Percentiles rank a stretch among this genome's conserved stretches.
Evolutionary conservation across 306 rosid genomes (phyloP).

Genomic region (Neltuma alba): DNA sequence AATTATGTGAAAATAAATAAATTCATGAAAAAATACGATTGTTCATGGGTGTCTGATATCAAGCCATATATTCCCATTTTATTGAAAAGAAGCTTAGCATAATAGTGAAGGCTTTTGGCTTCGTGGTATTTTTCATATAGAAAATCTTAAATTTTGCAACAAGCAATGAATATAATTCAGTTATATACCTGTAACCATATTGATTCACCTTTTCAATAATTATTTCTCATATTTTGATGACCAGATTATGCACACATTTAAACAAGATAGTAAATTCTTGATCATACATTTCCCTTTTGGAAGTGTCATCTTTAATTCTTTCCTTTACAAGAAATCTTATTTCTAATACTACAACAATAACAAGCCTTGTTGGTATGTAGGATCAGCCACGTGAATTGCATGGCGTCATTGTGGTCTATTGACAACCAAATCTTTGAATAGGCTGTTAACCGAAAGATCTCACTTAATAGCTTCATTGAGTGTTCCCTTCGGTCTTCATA

Average conservation of each 20-base stretch:
- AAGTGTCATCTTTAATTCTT: neutral
- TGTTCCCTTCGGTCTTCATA: too few species aligned
- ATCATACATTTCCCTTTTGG: neutral
- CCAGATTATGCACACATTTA: neutral
- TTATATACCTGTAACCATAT: neutral
- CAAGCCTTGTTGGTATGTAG: too few species aligned
- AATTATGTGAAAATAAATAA: conserved; percentile 5
- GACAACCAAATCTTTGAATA: too few species aligned
- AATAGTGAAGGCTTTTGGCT: neutral
- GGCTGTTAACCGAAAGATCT: too few species aligned
- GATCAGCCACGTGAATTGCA: too few species aligned
- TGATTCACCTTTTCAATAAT: neutral
- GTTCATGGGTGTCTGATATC: conserved; percentile 8
- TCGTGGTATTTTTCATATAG: neutral
- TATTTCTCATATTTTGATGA: neutral
- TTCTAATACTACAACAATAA: too few species aligned
- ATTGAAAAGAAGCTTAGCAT: neutral
- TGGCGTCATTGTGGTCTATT: too few species aligned
- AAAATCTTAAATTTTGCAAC: neutral
- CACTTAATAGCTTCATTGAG: too few species aligned
- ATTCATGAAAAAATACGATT: neutral
- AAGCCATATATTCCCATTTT: neutral
- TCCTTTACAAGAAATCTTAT: neutral
- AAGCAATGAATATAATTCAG: neutral
- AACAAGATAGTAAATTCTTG: neutral